These are phyloP conservation scores for Arabidopsis lyrata DNA, from an alignment of 441 rosid genomes.

Conservation along the genomic window DNA sequence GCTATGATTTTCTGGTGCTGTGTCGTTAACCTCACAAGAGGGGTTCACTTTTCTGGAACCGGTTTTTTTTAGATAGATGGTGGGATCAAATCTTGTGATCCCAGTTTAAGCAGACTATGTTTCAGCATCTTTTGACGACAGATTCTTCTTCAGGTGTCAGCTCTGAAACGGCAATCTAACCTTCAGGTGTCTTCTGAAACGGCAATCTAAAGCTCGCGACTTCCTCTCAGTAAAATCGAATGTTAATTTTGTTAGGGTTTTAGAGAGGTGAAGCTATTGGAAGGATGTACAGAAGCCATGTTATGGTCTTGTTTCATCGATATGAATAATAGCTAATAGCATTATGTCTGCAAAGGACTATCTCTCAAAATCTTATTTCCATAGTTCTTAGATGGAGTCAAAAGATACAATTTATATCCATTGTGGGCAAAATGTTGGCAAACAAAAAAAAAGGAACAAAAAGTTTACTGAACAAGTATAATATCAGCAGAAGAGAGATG, in stretches of 20 bases:
- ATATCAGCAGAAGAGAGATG: constrained; percentile 23
- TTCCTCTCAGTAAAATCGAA: neutral
- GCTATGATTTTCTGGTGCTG: constrained; percentile 23
- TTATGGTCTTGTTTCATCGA: constrained; percentile 4
- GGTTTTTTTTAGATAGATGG: constrained; percentile 9
- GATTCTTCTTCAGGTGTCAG: constrained; percentile 14
- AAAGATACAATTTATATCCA: constrained; percentile 28
- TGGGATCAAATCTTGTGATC: constrained; percentile 17
- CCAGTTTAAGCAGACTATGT: constrained; percentile 6
- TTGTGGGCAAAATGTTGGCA: constrained; percentile 27
- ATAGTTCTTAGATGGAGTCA: constrained; percentile 24
- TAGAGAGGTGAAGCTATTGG: neutral
- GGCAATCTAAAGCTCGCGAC: neutral
- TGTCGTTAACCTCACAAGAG: neutral
- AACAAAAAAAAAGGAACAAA: constrained; percentile 35
- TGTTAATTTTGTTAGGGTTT: constrained; percentile 8
- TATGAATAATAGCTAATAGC: neutral
- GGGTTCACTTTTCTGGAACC: constrained; percentile 1
- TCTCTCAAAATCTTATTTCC: constrained; percentile 22
- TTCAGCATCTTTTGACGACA: neutral
- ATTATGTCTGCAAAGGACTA: neutral
- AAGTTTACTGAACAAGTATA: constrained; percentile 29
- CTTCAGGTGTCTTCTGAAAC: constrained; percentile 8
- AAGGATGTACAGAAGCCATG: constrained; percentile 21
- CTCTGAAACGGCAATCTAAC: constrained; percentile 10